Percentiles rank a stretch among this genome's conserved stretches.
These are phyloP conservation scores for Acacia confusa DNA, from an alignment of 306 rosid genomes.

Conservation along the genomic window DNA sequence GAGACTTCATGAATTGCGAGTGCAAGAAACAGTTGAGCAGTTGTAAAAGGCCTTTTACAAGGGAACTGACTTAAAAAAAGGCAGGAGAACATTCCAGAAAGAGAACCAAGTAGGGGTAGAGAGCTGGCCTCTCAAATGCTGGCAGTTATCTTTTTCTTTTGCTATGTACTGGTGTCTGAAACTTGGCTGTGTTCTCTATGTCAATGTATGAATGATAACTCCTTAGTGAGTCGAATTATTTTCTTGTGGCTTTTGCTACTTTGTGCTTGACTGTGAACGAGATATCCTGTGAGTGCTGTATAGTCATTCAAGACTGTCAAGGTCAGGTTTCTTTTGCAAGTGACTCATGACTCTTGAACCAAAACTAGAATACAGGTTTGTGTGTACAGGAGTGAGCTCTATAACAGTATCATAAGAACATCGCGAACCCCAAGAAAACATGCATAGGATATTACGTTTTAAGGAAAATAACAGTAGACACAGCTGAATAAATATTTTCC, in stretches of 20 bases:
- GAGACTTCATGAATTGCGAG: neutral
- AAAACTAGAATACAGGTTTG: neutral
- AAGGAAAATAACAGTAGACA: slow-evolving; percentile 9
- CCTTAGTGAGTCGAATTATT: neutral
- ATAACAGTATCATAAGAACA: neutral
- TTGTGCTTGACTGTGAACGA: neutral
- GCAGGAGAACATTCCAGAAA: neutral
- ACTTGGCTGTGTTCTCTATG: neutral
- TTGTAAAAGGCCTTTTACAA: neutral
- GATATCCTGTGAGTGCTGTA: neutral
- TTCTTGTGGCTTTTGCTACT: neutral
- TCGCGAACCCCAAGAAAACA: slow-evolving; percentile 9
- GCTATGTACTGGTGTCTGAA: neutral
- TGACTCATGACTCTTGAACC: neutral
- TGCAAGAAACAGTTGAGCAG: neutral
- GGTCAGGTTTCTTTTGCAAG: neutral
- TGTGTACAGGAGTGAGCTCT: neutral
- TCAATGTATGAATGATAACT: neutral
- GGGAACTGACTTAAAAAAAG: neutral
- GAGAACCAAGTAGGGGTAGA: neutral
- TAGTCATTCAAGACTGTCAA: neutral
- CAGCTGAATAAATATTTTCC: slow-evolving; percentile 1
- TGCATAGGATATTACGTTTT: neutral
- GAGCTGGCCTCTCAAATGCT: neutral
- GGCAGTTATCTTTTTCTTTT: neutral